Evolutionary conservation across 2,329 filamentous ascomycete genomes (phyloP), one percentile per base, ranked within the genome.

Genomic region (Trichoderma sp.): DNA sequence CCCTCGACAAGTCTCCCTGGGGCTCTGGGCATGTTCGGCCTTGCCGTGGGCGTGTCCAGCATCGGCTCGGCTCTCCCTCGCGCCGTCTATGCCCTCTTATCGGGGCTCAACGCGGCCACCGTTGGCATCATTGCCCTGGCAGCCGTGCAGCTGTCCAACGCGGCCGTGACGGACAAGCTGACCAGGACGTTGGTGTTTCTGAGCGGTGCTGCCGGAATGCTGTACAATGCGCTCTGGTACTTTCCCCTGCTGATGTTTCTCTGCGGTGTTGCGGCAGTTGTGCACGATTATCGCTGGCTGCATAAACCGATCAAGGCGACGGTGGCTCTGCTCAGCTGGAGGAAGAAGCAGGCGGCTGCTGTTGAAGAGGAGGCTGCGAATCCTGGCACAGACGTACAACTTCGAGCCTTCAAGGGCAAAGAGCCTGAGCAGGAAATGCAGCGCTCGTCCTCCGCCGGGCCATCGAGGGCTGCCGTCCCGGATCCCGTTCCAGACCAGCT

Each of bases 191-290:
- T 92, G 1, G 85, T 92, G 0, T 88, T 91, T 14, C 71, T 88
- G 7, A 83, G 84, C 3, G 90, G 80, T 0, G 80, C 83, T 9
- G 88, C 88, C 0, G 90, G 89, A 0, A 76, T 92, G 68, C 79
- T 90, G 56, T 92, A 92, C 69, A 91, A 87, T 57, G 85, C 88
- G 0, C 75, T 92, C 0, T 93, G 90, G 90, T 93, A 90, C 69
- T 92, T 91, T 52, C 90, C 90, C 0, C 70, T 85, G 0, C 72
- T 92, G 5, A 88, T 92, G 75, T 69, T 83, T 0, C 68, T 39
- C 79, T 1, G 84, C 82, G 89, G 88, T 0, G 12, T 81, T 1
- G 74, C 75, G 0, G 84, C 85, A 0, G 73, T 86, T 0, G 61
- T 84, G 0, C 87, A 85, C 78, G 89, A 91, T 74, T 78, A 77